Conservation (phyloP, 306 rosid genomes). For the Lathyrus sativus region DNA sequence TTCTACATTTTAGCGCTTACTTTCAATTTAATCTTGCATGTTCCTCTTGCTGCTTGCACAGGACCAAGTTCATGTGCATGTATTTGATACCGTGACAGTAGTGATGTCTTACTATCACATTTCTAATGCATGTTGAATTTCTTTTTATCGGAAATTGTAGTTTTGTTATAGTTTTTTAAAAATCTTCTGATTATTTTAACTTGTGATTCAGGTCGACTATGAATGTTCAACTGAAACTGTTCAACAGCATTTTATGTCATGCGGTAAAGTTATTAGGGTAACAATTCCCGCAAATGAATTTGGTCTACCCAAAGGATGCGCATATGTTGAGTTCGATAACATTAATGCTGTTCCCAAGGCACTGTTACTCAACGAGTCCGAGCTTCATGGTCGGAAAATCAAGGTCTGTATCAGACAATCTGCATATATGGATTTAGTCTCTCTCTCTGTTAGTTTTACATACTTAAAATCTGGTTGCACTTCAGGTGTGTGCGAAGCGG, state of each 20-base stretch:
- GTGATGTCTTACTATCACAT: slow-evolving; percentile 1
- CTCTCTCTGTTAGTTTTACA: not conserved
- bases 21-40: slow-evolving; percentile 9
- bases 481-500: slow-evolving; percentile 15
- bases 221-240: not conserved
- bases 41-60: slow-evolving; percentile 11
- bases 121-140: slow-evolving; percentile 7
- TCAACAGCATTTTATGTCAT: not conserved
- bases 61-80: not conserved
- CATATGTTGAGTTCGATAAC: not conserved
- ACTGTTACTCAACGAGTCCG: not conserved
- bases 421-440: not conserved
- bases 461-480: not conserved
- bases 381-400: not conserved
- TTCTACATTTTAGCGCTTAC: not conserved
- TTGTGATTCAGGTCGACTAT: slow-evolving; percentile 18
- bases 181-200: not conserved
- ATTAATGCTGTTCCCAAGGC: not conserved
- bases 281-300: not conserved
- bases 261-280: not conserved
- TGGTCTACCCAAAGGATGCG: slow-evolving; percentile 7
- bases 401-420: slow-evolving; percentile 12
- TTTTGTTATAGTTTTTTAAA: not conserved
- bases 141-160: not conserved
- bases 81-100: not conserved